Evolutionary conservation across 2,329 filamentous ascomycete genomes (phyloP).

Genomic region (Alternaria brassicicola): DNA sequence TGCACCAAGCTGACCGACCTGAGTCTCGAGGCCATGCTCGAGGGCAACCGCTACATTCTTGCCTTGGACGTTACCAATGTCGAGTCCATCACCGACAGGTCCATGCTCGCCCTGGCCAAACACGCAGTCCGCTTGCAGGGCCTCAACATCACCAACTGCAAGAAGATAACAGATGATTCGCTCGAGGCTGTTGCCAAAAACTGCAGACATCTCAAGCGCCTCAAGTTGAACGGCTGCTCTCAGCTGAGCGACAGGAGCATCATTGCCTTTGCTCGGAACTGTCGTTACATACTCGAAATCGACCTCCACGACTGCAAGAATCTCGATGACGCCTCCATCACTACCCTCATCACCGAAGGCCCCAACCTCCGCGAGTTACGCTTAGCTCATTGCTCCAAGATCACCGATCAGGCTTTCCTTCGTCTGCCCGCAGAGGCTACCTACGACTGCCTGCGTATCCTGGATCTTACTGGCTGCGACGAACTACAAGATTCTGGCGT

Average conservation of each 20-base stretch:
- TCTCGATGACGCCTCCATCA: conserved; percentile 83
- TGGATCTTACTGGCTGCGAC: conserved; percentile 89
- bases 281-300: conserved; percentile 93
- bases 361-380: conserved; percentile 88
- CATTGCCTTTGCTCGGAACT: conserved; percentile 83
- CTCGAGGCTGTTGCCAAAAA: conserved; percentile 78
- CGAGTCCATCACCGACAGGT: conserved; percentile 78
- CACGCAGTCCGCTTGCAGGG: conserved; percentile 88
- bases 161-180: conserved; percentile 83
- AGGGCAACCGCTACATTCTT: conserved; percentile 79
- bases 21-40: conserved; percentile 78
- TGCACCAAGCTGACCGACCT: conserved; percentile 84
- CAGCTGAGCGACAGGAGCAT: conserved; percentile 84
- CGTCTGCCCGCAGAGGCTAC: conserved; percentile 70
- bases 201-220: conserved; percentile 85
- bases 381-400: conserved; percentile 80
- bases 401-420: conserved; percentile 88
- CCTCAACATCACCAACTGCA: conserved; percentile 88
- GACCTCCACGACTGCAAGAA: conserved; percentile 85
- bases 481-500: conserved; percentile 86
- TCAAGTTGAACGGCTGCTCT: conserved; percentile 93
- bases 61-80: conserved; percentile 89
- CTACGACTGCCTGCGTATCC: conserved; percentile 88
- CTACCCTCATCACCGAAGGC: conserved; percentile 76
- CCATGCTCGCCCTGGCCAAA: conserved; percentile 76